Conservation (phyloP, 129 eudicot species). For the Apium graveolens region DNA sequence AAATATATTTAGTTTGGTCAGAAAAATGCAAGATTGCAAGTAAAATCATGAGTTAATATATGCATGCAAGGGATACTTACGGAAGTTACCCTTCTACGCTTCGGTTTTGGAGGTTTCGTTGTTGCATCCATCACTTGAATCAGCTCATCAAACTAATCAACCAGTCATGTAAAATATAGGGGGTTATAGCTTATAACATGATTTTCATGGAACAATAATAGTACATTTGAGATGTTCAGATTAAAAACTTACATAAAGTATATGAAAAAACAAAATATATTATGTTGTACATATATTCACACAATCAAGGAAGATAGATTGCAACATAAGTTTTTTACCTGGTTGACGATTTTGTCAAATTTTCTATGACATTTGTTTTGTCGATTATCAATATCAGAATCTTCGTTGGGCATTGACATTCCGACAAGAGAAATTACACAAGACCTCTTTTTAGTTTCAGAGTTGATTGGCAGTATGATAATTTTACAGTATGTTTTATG, state of each 20-base stretch:
- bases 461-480: neutral
- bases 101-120: slow-evolving; percentile 10
- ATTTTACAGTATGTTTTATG: neutral
- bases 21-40: neutral
- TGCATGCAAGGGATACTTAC: neutral
- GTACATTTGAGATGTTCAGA: neutral
- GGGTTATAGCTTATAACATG: neutral
- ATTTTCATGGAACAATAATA: neutral
- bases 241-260: neutral
- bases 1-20: neutral
- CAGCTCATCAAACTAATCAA: slow-evolving; percentile 8
- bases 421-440: neutral
- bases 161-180: neutral
- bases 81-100: slow-evolving; percentile 16
- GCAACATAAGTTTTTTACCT: neutral
- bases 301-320: neutral
- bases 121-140: slow-evolving; percentile 14
- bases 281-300: too few relatives aligned
- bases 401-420: neutral
- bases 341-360: slow-evolving; percentile 4
- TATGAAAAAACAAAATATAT: neutral
- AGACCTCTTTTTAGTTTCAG: neutral
- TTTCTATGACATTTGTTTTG: slow-evolving; percentile 3
- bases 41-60: neutral
- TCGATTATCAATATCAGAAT: slow-evolving; percentile 3